A percentile compares a stretch with the other conserved stretches of the same genome.
phyloP scores from a whole-genome alignment of 306 rosid genomes.

The Acacia confusa region DNA sequence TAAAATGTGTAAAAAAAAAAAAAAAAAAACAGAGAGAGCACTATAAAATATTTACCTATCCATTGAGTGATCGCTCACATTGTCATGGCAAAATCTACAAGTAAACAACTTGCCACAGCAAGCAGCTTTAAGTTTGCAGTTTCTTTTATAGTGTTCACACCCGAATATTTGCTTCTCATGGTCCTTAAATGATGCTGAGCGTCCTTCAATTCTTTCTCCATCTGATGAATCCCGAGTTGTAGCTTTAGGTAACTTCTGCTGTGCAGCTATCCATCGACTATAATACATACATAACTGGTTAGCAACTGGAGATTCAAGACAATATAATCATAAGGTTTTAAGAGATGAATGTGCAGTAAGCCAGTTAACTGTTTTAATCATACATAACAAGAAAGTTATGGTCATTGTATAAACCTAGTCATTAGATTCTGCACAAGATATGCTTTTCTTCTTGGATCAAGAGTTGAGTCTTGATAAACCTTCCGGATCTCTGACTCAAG shows the following conservation, averaged over 20 bases:
- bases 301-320: constrained; percentile 30
- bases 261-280: constrained; percentile 98
- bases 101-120: constrained; percentile 94
- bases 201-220: constrained; percentile 64
- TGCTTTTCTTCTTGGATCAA: constrained; percentile 98
- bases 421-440: constrained; percentile 97
- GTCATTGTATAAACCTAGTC: constrained; percentile 72
- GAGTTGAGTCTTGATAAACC: constrained; percentile 89
- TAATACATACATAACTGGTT: constrained; percentile 34
- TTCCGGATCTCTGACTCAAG: constrained; percentile 96
- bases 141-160: constrained; percentile 98
- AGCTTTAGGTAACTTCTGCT: constrained; percentile 85
- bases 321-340: constrained; percentile 23
- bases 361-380: constrained; percentile 21
- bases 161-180: constrained; percentile 73
- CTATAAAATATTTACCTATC: constrained; percentile 67
- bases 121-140: constrained; percentile 95
- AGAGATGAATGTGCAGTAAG: constrained; percentile 23
- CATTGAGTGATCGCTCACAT: constrained; percentile 97
- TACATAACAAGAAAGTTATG: constrained; percentile 23
- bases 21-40: neutral
- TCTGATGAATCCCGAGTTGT: constrained; percentile 60
- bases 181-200: constrained; percentile 66
- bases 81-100: constrained; percentile 98
- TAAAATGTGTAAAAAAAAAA: neutral